Evolutionary conservation across 129 eudicot species (phyloP), one percentile per base, ranked within the genome.

Genomic region (Flaveria brownii): DNA sequence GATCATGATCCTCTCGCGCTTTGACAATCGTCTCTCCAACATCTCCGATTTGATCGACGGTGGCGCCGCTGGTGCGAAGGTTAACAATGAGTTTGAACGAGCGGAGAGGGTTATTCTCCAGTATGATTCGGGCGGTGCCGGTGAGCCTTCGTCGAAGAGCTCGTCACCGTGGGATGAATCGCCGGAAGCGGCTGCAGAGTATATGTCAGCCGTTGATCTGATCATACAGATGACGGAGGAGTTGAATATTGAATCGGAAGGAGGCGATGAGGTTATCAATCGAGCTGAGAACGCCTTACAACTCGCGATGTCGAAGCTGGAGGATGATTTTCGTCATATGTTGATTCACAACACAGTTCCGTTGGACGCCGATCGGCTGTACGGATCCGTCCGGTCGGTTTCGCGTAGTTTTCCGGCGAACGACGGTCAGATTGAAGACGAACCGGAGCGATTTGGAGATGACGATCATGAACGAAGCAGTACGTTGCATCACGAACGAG

Each of bases 281-380:
- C 88, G 94, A 0, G 94, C 92, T 15, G 96, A 90, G 76, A 87
- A 69, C 59, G 98, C 87, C n/a, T 80, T 92, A 2, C 96, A 92
- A 79, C 28, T 83, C 23, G 98, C 98, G n/a, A 92, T 92, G 98
- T 56, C 83, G 8, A 77, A 82, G 43, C 78, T 92, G 62, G 96
- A 92, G 78, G 98, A 90, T 6, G 96, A 90, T 69, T 88, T 92
- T 57, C 88, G 90, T 3, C 83, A 78, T 41, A 43, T 84, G 47
- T 71, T 92, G 77, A 75, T 81, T n/a, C 84, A 85, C 55, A 87
- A 71, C 77, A 84, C 92, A 0, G 73, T 90, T 0, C 86, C 92
- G 2, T 69, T 90, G 1, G 92, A 92, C 51, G 84, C 86, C 0
- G 90, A 90, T 50, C 77, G 85, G 45, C 55, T 92, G 26, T 85